These are phyloP conservation scores for Phytopythium boreale DNA, from an alignment of 352 stramenopile species.

Conservation along the genomic window DNA sequence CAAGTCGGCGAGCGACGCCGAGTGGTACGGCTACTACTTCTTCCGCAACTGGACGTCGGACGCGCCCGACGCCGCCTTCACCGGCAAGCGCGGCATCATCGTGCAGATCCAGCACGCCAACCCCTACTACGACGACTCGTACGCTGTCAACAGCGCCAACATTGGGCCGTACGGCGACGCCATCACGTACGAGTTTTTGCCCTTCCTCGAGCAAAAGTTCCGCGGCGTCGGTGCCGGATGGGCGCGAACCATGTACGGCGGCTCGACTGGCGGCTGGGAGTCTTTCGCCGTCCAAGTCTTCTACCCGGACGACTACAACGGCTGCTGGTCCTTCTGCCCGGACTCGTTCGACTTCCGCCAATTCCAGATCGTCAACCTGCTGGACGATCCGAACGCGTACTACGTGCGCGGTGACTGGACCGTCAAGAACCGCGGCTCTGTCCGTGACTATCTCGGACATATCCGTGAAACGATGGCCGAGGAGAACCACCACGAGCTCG, in stretches of 20 bases:
- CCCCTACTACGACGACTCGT: conserved; percentile 80
- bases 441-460: conserved; percentile 60
- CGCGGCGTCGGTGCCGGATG: conserved; percentile 61
- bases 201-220: conserved; percentile 55
- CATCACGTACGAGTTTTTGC: conserved; percentile 77
- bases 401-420: conserved; percentile 67
- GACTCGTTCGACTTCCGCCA: conserved; percentile 75
- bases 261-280: conserved; percentile 71
- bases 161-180: conserved; percentile 72
- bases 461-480: conserved; percentile 72
- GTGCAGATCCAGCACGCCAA: conserved; percentile 77
- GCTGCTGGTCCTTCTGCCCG: conserved; percentile 78
- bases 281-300: conserved; percentile 71
- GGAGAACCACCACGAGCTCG: conserved; percentile 74
- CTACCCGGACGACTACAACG: conserved; percentile 78
- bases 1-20: conserved; percentile 20
- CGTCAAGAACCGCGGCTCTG: conserved; percentile 58
- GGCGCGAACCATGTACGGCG: conserved; percentile 74
- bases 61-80: conserved; percentile 40
- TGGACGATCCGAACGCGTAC: conserved; percentile 66
- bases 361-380: conserved; percentile 69
- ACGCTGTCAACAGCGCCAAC: conserved; percentile 74
- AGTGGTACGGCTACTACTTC: conserved; percentile 65
- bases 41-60: conserved; percentile 76
- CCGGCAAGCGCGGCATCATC: conserved; percentile 62